These are phyloP conservation scores for Phellopilus nigrolimitatus DNA, from an alignment of 1,284 basidiomycete species.

Conservation along the genomic window DNA sequence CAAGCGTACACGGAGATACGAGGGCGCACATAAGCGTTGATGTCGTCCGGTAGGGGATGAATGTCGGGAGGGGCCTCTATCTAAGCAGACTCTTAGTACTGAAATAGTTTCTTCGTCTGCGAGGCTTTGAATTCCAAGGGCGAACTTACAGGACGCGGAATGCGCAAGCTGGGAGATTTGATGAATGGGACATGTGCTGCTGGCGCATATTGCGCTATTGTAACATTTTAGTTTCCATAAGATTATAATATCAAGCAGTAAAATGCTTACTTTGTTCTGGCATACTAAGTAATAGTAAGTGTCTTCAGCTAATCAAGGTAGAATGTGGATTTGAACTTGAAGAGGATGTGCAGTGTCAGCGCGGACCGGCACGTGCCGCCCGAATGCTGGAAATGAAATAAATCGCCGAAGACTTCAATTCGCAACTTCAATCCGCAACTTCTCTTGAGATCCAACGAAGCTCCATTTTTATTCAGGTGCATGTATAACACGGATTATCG, in stretches of 20 bases:
- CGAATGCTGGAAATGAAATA: no score
- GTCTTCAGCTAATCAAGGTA: no score
- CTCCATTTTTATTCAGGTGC: no score
- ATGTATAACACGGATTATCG: no score
- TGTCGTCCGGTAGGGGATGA: slow-evolving; percentile 85
- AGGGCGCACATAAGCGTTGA: slow-evolving; percentile 74
- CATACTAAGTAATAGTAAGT: neutral
- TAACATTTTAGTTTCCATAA: neutral
- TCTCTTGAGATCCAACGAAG: no score
- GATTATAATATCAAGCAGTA: neutral
- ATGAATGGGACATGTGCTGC: slow-evolving; percentile 78
- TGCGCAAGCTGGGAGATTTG: slow-evolving; percentile 85
- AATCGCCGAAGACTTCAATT: no score
- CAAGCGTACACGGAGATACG: neutral
- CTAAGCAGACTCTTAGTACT: slow-evolving; percentile 34
- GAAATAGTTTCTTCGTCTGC: neutral
- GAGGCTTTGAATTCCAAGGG: neutral
- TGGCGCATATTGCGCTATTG: slow-evolving; percentile 60
- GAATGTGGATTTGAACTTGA: no score
- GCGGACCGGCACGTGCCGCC: no score
- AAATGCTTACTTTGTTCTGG: slow-evolving; percentile 5
- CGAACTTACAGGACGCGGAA: slow-evolving; percentile 66
- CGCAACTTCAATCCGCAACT: no score
- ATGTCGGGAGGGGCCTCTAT: slow-evolving; percentile 83
- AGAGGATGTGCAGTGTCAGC: no score